Evolutionary conservation across 1,139 yeast species (phyloP).

Genomic region (Arxiozyma heterogenica): DNA sequence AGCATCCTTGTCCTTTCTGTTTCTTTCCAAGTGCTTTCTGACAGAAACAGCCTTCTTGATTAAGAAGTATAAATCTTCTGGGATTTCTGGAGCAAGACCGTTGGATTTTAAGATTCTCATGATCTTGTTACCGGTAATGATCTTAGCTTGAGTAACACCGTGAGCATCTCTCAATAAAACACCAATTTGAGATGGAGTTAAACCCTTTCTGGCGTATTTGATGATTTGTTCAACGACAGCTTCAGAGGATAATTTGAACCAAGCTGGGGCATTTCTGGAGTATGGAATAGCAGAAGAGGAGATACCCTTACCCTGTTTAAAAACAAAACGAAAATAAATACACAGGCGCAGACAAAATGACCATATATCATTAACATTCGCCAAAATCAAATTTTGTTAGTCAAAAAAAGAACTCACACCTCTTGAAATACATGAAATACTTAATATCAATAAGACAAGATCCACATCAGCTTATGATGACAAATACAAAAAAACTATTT

Average conservation of each 20-base stretch:
- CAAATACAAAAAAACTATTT: neutral
- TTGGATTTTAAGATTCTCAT: slow-evolving; percentile 97
- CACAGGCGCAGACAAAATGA: neutral
- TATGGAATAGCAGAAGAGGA: slow-evolving; percentile 98
- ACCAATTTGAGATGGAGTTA: slow-evolving; percentile 99
- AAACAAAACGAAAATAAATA: slow-evolving; percentile 14
- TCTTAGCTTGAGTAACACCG: slow-evolving; percentile 97
- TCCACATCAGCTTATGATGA: neutral
- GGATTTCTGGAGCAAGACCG: slow-evolving; percentile 99
- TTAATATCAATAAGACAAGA: neutral
- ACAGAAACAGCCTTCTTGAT: slow-evolving; percentile 99
- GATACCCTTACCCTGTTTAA: slow-evolving; percentile 90
- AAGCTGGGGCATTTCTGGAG: slow-evolving; percentile 97
- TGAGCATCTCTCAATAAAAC: slow-evolving; percentile 99
- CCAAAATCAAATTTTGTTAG: neutral
- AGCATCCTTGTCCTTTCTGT: slow-evolving; percentile 99
- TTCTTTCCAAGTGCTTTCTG: slow-evolving; percentile 99
- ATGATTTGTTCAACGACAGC: slow-evolving; percentile 95
- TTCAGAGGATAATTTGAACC: slow-evolving; percentile 97
- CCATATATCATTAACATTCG: no score
- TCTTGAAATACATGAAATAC: neutral
- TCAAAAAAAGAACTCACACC: neutral
- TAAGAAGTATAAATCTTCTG: slow-evolving; percentile 98
- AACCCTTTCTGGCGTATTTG: slow-evolving; percentile 99
- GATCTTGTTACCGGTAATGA: slow-evolving; percentile 99